Base-by-base conservation (phyloP, 2,329 filamentous ascomycete species). In the Curvularia lunata region DNA sequence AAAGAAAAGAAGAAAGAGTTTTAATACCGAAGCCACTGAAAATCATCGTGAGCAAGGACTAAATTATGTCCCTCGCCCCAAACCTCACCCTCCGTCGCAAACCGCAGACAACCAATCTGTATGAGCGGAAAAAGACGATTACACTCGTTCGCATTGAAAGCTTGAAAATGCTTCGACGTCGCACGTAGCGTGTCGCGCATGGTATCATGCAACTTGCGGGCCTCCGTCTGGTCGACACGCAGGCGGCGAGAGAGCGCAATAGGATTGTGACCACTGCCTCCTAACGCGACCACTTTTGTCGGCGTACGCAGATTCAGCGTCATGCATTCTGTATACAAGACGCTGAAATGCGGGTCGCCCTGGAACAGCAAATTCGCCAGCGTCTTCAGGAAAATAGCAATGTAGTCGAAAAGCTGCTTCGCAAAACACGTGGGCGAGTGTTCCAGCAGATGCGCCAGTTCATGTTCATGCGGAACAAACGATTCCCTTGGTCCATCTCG, bases 61-160 rank as follows among this genome's bases (percentile, higher is more conserved):
- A 73, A 12, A 38, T 73, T 72, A 27, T 71, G 65, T 8, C 70
- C 70, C 27, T 73, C 67, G 9, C 68, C 70, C 68, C 68, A 71
- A 2, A 73, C 51, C 21, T 62, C 34, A 21, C 63, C 70, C 49
- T 72, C 68, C 0, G 65, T 71, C 16, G 68, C 68, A 55, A 72
- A 72, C 2, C 64, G 56, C 28, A 73, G 47, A 27, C 64, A 64
- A 2, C 69, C 70, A 41, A 73, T 67, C 30, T 72, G 70, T 3
- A 73, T 73, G 25, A 71, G 46, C 1, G 70, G 70, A 34, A 66
- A 70, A 1, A 73, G 57, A 25, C 61, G 48, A 19, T 65, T 59
- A 37, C 68, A 73, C 8, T 67, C 59, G 25, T 45, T 62, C 13
- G 69, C 68, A 48, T 69, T 59, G 25, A 69, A 73, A 2, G 66